Evolutionary conservation across 352 stramenopile species (phyloP).

Genomic region (Pythium coloratum): DNA sequence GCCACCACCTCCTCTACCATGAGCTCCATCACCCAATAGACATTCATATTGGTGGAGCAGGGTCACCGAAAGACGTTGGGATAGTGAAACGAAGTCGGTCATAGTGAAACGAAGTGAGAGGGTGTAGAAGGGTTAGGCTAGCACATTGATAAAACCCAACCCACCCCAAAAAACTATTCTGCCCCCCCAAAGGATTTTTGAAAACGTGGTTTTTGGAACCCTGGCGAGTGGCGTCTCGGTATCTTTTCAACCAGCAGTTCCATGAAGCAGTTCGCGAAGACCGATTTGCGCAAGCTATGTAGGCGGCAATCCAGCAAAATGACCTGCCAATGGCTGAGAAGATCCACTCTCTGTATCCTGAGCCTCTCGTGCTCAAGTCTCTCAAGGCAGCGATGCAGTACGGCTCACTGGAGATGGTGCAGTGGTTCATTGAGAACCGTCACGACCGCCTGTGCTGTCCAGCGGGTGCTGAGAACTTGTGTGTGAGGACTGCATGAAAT

Average conservation of each 20-base stretch:
- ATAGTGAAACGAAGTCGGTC: too few relatives aligned
- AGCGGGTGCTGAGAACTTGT: neutral
- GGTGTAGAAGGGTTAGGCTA: too few relatives aligned
- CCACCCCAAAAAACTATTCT: too few relatives aligned
- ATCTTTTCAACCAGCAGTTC: neutral
- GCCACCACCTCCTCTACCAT: too few relatives aligned
- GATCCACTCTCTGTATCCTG: neutral
- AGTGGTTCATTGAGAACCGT: conserved; percentile 16
- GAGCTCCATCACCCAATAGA: too few relatives aligned
- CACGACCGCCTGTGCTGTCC: neutral
- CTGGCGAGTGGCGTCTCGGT: too few relatives aligned
- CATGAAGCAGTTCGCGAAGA: neutral
- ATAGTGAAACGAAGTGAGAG: too few relatives aligned
- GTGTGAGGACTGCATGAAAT: neutral
- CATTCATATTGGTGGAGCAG: too few relatives aligned
- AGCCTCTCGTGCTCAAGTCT: conserved; percentile 1
- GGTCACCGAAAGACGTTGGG: too few relatives aligned
- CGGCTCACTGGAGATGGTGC: conserved; percentile 1
- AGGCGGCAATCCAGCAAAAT: conserved; percentile 6
- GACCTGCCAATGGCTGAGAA: conserved; percentile 3
- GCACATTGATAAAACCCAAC: too few relatives aligned
- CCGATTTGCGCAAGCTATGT: conserved; percentile 3
- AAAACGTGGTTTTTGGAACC: too few relatives aligned
- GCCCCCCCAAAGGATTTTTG: too few relatives aligned
- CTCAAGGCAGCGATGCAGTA: neutral